Conservation (phyloP, 164 flowering plant genomes). For the Umbellularia californica region DNA sequence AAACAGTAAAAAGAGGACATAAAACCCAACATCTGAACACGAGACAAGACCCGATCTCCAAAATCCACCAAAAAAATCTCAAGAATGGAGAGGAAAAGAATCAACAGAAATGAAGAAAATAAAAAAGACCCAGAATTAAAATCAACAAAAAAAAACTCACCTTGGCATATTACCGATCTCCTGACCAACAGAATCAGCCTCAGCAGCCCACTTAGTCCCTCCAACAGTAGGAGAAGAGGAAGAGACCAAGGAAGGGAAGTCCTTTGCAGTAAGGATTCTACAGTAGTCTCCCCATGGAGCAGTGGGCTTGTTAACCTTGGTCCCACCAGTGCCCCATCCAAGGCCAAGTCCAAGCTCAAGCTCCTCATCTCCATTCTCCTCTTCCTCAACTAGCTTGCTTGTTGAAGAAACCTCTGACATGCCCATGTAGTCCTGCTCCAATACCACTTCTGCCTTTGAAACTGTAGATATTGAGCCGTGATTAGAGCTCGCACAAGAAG, state of each 20-base stretch:
- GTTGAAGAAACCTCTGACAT: constrained; percentile 34
- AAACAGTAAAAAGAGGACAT: no score
- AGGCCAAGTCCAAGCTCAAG: constrained; percentile 30
- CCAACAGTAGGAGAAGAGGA: constrained; percentile 18
- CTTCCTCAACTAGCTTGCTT: constrained; percentile 8
- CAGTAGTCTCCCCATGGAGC: constrained; percentile 37
- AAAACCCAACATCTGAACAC: no score
- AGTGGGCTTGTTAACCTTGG: constrained; percentile 11
- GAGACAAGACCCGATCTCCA: neutral
- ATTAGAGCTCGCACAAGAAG: constrained; percentile 14
- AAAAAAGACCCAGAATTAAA: no score
- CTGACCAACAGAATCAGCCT: constrained; percentile 45
- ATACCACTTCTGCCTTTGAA: constrained; percentile 28
- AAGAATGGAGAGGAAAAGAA: neutral
- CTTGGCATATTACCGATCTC: constrained; percentile 26
- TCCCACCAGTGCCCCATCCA: constrained; percentile 53
- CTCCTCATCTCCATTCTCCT: constrained; percentile 16
- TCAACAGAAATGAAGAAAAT: no score
- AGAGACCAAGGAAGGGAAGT: constrained; percentile 38
- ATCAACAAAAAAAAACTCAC: constrained; percentile 15
- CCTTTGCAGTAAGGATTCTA: constrained; percentile 65
- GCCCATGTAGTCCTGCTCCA: constrained; percentile 26
- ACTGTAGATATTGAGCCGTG: constrained; percentile 32
- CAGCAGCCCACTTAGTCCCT: constrained; percentile 62
- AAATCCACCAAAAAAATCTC: neutral